phyloP scores from a whole-genome alignment of 768 basidiomycete genomes.

The Hygrophorus russula region DNA sequence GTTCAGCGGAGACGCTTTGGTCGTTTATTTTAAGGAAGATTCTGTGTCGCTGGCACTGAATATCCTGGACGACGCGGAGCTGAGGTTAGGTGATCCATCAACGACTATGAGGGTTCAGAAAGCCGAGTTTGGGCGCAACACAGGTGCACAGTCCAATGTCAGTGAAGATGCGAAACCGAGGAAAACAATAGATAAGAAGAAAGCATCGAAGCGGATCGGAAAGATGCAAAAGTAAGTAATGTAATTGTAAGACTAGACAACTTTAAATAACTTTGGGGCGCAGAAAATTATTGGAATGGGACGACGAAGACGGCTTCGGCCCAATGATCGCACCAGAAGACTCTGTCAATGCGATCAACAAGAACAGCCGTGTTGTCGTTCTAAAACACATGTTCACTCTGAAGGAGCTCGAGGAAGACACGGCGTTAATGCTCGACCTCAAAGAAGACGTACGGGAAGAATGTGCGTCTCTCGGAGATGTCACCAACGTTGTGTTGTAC shows the following conservation, averaged over 20 bases:
- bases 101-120: conserved; percentile 64
- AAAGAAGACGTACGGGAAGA: conserved; percentile 97
- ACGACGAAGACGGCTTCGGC: conserved; percentile 87
- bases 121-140: conserved; percentile 68
- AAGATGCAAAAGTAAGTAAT: conserved; percentile 74
- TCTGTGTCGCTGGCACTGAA: conserved; percentile 79
- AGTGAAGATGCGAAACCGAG: conserved; percentile 31
- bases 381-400: conserved; percentile 93
- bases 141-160: conserved; percentile 17
- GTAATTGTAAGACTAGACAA: background rate
- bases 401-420: conserved; percentile 75
- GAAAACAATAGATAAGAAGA: conserved; percentile 70
- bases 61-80: conserved; percentile 85
- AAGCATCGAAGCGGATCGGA: conserved; percentile 58
- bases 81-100: conserved; percentile 69
- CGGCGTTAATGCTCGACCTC: conserved; percentile 77
- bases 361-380: conserved; percentile 75
- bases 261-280: background rate
- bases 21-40: conserved; percentile 97
- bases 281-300: conserved; percentile 92
- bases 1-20: conserved; percentile 90
- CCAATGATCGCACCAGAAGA: conserved; percentile 53
- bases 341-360: conserved; percentile 29
- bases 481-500: conserved; percentile 91
- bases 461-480: conserved; percentile 80